Evolutionary conservation across 1,284 basidiomycete species (phyloP), one percentile per base, ranked within the genome.

Genomic region (Cystobasidium pallidum): DNA sequence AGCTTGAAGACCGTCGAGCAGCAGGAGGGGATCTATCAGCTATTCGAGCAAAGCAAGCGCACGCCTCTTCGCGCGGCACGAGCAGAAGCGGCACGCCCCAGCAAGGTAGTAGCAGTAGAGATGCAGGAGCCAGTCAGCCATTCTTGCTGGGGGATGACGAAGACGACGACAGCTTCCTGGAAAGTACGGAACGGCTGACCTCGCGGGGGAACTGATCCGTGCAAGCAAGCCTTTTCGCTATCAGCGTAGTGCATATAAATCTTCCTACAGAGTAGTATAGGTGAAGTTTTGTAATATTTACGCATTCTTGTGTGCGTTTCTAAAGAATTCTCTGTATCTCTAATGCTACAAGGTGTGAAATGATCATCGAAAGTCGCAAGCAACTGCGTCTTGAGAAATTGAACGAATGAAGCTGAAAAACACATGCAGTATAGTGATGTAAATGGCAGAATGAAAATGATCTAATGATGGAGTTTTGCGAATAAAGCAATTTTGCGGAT

Each of bases 1-100:
- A 78, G 41, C 3, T 70, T n/a, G 75, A 75, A 47, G 78, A 77
- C 57, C 45, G 71, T 15, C 34, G 73, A 24, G 72, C 66, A 41
- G 58, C 58, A 47, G 68, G 43, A 64, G 73, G 66, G 49, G 70
- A 68, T 72, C 30, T 43, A 45, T 67, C 61, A 36, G 74, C 65
- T 15, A 55, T 34, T 21, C 39, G 57, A 57, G 59, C 51, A 2
- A 52, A 63, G 61, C 59, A 52, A 47, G 32, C 34, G 43, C 57
- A 70, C 19, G 47, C 49, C 32, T n/a, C 24, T 28, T 62, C 67
- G 21, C 21, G 26, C 32, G 24, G 8, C 4, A 41, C 36, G 13
- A 63, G 68, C 21, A 24, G 68, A 19, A 43, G 58, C 15, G 51
- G 59, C 11, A 71, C 67, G 26, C 67, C 67, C 43, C 11, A 36